A percentile compares a stretch with the other conserved stretches of the same genome.
Evolutionary conservation across 2,329 filamentous ascomycete species (phyloP).

Genomic region (Fusarium kyushuense): DNA sequence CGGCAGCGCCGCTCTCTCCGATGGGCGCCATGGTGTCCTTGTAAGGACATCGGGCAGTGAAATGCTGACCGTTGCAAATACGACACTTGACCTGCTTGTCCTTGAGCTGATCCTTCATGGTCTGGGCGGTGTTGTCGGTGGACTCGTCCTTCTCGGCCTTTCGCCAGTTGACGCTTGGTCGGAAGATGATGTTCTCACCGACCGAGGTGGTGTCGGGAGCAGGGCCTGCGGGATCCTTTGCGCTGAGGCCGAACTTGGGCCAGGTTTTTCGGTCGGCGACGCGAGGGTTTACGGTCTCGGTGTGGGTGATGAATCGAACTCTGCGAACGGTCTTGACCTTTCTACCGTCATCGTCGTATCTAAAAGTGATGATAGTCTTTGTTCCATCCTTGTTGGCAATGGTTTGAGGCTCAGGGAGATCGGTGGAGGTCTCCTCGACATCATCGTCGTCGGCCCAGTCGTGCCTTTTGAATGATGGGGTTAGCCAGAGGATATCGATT

Average conservation of each 20-base stretch:
- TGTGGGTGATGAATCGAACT: constrained; percentile 91
- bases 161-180: constrained; percentile 93
- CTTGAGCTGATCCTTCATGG: constrained; percentile 86
- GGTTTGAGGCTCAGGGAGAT: constrained; percentile 86
- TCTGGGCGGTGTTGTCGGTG: constrained; percentile 78
- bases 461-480: constrained; percentile 60
- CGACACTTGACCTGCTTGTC: constrained; percentile 99
- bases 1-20: constrained; percentile 67
- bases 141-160: constrained; percentile 85
- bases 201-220: constrained; percentile 91
- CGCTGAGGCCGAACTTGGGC: constrained; percentile 92
- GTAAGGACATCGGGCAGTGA: constrained; percentile 98
- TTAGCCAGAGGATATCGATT: constrained; percentile 49
- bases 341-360: constrained; percentile 91
- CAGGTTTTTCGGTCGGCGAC: constrained; percentile 95
- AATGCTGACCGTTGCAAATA: constrained; percentile 99
- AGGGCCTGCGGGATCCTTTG: constrained; percentile 85
- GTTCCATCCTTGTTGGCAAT: constrained; percentile 98
- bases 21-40: constrained; percentile 99
- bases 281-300: constrained; percentile 94
- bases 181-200: constrained; percentile 98
- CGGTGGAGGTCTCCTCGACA: constrained; percentile 76
- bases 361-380: constrained; percentile 92
- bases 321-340: constrained; percentile 98
- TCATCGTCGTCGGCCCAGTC: constrained; percentile 99